phyloP scores from a whole-genome alignment of 306 rosid genomes.

The Purshia tridentata region DNA sequence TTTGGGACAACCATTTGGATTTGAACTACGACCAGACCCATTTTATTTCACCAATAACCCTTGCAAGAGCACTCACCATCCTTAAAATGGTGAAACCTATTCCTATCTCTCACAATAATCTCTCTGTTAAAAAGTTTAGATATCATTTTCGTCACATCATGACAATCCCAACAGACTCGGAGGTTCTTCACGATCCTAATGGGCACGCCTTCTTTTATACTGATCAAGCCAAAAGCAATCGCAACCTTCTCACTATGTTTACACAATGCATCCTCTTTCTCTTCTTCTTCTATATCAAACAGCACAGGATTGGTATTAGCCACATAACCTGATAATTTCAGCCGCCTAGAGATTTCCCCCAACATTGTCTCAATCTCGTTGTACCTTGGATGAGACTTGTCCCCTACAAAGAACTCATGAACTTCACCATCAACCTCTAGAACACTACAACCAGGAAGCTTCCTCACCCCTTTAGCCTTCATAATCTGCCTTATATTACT shows the following conservation, averaged over 20 bases:
- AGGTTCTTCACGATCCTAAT: conserved; percentile 51
- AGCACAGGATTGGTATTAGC: conserved; percentile 49
- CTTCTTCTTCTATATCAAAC: conserved; percentile 64
- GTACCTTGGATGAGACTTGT: conserved; percentile 52
- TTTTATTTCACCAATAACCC: conserved; percentile 45
- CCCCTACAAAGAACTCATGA: conserved; percentile 62
- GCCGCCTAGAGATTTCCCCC: conserved; percentile 45
- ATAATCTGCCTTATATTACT: conserved; percentile 39
- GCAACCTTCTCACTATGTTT: conserved; percentile 57
- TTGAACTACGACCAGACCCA: too few relatives aligned
- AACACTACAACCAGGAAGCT: conserved; percentile 68
- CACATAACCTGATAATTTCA: conserved; percentile 46
- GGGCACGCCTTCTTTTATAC: conserved; percentile 33
- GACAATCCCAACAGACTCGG: conserved; percentile 53
- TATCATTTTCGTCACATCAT: conserved; percentile 51
- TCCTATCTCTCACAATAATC: conserved; percentile 55
- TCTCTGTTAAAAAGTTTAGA: conserved; percentile 41
- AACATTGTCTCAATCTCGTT: conserved; percentile 47
- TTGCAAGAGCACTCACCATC: conserved; percentile 56
- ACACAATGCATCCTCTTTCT: conserved; percentile 55
- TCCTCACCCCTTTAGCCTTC: conserved; percentile 51
- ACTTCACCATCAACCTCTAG: conserved; percentile 63
- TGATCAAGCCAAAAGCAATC: conserved; percentile 60
- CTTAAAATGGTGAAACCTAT: conserved; percentile 48
- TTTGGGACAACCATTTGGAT: too few relatives aligned